phyloP scores from a whole-genome alignment of 352 stramenopile genomes.

The Phytophthora cryptogea region DNA sequence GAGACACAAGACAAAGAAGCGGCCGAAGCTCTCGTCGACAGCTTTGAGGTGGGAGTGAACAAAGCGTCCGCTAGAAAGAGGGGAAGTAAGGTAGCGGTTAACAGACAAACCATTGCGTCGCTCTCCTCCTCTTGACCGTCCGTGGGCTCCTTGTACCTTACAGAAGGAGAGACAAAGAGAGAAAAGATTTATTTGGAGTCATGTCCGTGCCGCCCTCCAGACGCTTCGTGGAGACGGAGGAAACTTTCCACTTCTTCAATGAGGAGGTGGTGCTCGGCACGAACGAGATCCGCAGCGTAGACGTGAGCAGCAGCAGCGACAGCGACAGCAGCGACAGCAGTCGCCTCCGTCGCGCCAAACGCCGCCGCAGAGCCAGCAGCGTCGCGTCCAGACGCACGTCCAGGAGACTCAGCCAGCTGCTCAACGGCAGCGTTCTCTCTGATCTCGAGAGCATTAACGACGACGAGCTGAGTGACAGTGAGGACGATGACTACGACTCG shows the following conservation, averaged over 20 bases:
- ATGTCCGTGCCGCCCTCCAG: constrained; percentile 10
- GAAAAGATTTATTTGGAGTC: constrained; percentile 2
- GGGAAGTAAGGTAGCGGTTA: no score
- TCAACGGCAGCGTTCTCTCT: constrained; percentile 23
- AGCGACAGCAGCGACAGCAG: constrained; percentile 22
- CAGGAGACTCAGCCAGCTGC: constrained; percentile 25
- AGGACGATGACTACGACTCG: constrained; percentile 40
- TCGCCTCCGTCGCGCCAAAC: constrained; percentile 12
- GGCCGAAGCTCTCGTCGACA: neutral
- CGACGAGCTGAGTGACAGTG: constrained; percentile 33
- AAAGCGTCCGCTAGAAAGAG: neutral
- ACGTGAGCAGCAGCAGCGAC: constrained; percentile 27
- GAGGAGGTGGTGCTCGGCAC: constrained; percentile 60
- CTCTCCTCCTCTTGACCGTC: neutral
- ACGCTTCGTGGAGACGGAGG: constrained; percentile 56
- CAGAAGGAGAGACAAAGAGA: neutral
- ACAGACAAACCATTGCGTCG: neutral
- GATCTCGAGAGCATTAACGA: constrained; percentile 35
- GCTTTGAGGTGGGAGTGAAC: neutral
- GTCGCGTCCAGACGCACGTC: constrained; percentile 30
- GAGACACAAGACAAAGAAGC: constrained; percentile 1
- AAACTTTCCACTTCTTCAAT: constrained; percentile 76
- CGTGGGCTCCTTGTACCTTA: constrained; percentile 2
- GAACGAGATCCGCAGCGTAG: constrained; percentile 54
- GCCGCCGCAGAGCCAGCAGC: constrained; percentile 27